These are phyloP conservation scores for Davidsoniella virescens DNA, from an alignment of 2,329 filamentous ascomycete species.

Conservation along the genomic window DNA sequence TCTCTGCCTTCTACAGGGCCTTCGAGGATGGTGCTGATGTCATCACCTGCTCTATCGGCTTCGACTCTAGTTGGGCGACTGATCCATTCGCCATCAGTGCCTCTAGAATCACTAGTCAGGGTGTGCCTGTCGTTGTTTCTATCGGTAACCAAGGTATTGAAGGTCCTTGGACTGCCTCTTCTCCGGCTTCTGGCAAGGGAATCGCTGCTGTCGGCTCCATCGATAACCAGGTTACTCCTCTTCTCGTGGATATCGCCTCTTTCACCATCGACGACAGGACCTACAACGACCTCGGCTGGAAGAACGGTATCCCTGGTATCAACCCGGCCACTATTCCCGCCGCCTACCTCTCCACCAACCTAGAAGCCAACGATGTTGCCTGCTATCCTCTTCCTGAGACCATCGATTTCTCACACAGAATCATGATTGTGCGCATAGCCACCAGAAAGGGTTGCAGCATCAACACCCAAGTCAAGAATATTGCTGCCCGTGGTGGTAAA, in stretches of 20 bases:
- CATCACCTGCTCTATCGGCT: slow-evolving; percentile 20
- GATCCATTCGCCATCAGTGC: slow-evolving; percentile 17
- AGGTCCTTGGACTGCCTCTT: slow-evolving; percentile 16
- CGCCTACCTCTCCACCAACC: background rate
- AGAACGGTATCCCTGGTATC: background rate
- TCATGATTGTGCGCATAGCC: background rate
- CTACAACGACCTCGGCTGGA: background rate
- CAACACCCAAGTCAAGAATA: background rate
- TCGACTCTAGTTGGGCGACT: slow-evolving; percentile 17
- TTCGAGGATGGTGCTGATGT: slow-evolving; percentile 25
- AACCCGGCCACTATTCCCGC: background rate
- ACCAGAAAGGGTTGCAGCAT: background rate
- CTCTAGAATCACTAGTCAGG: slow-evolving; percentile 18
- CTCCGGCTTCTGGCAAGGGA: slow-evolving; percentile 16
- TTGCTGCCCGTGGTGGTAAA: background rate
- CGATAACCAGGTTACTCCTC: slow-evolving; percentile 29
- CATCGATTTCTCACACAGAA: background rate
- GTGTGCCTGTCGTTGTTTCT: slow-evolving; percentile 18
- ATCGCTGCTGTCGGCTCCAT: slow-evolving; percentile 27
- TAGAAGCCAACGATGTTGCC: background rate
- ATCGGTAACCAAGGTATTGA: slow-evolving; percentile 17
- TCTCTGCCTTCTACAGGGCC: slow-evolving; percentile 26
- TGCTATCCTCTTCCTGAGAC: background rate
- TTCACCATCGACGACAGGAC: slow-evolving; percentile 23
- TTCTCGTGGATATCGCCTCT: slow-evolving; percentile 25